phyloP scores from a whole-genome alignment of 2,329 filamentous ascomycete species.

The Botrytis paeoniae region DNA sequence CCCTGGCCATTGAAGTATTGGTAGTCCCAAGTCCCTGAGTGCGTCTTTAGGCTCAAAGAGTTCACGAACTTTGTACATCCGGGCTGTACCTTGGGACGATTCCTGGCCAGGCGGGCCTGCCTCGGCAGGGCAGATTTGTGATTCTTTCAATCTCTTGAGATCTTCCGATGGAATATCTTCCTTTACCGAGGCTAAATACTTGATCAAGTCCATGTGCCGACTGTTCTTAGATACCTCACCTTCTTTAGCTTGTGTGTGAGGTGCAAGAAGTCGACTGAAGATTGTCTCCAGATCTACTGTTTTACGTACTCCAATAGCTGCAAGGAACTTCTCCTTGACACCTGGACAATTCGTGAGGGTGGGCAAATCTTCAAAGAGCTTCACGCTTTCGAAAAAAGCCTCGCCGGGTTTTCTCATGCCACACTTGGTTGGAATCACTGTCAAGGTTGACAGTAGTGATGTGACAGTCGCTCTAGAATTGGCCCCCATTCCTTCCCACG shows the following conservation, averaged over 20 bases:
- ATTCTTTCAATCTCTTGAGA: slow-evolving; percentile 71
- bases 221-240: slow-evolving; percentile 56
- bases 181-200: slow-evolving; percentile 85
- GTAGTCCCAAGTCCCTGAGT: slow-evolving; percentile 67
- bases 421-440: slow-evolving; percentile 83
- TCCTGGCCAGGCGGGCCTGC: slow-evolving; percentile 55
- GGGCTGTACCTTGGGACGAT: slow-evolving; percentile 48
- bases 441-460: slow-evolving; percentile 61
- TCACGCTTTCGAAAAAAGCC: slow-evolving; percentile 90
- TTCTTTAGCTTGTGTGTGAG: slow-evolving; percentile 48
- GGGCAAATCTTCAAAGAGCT: slow-evolving; percentile 90
- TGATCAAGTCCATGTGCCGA: slow-evolving; percentile 93
- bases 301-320: slow-evolving; percentile 83
- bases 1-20: slow-evolving; percentile 79
- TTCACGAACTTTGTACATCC: slow-evolving; percentile 70
- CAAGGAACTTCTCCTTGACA: slow-evolving; percentile 87
- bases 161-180: slow-evolving; percentile 85
- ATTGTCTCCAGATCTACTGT: slow-evolving; percentile 93
- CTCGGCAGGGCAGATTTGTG: slow-evolving; percentile 80
- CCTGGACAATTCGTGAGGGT: slow-evolving; percentile 71
- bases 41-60: slow-evolving; percentile 76
- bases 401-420: slow-evolving; percentile 85
- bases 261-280: slow-evolving; percentile 76
- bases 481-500: slow-evolving; percentile 77
- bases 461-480: slow-evolving; percentile 64